Conservation (phyloP, 2,329 filamentous ascomycete species). For the Chaetomium globosum region DNA sequence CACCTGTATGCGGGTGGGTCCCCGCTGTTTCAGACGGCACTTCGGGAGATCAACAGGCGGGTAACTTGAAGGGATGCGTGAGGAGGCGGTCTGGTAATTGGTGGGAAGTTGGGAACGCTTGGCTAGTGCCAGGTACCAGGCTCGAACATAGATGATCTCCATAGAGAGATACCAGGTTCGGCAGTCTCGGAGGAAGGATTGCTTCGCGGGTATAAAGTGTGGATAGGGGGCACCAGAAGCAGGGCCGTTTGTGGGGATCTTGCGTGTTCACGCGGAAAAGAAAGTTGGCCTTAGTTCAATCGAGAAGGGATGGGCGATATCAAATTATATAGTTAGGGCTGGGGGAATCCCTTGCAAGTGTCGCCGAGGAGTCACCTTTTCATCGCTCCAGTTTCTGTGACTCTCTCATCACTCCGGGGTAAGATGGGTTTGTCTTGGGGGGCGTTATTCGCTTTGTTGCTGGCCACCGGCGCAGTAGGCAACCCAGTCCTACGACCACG, state of each 20-base stretch:
- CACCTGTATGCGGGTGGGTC: constrained; percentile 19
- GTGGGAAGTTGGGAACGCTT: constrained; percentile 15
- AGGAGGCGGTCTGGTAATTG: constrained; percentile 15
- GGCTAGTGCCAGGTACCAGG: constrained; percentile 6
- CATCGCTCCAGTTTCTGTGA: background rate
- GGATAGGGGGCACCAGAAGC: constrained; percentile 3
- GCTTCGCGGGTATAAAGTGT: constrained; percentile 1
- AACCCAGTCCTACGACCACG: constrained; percentile 14
- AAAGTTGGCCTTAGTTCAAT: background rate
- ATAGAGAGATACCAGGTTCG: constrained; percentile 21
- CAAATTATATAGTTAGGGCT: background rate
- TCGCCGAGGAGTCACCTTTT: background rate
- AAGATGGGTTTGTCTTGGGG: constrained; percentile 8
- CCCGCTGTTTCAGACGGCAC: constrained; percentile 26
- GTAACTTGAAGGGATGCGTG: background rate
- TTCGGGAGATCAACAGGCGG: constrained; percentile 29
- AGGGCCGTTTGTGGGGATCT: background rate
- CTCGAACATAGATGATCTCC: constrained; percentile 15
- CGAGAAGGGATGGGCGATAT: background rate
- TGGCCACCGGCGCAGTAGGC: background rate
- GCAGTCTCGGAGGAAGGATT: constrained; percentile 22
- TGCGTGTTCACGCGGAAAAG: background rate
- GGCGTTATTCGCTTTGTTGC: background rate
- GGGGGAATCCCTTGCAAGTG: background rate
- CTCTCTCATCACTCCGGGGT: background rate